Evolutionary conservation across 306 rosid species (phyloP), one percentile per base, ranked within the genome.

Genomic region (Corylus heterophylla): DNA sequence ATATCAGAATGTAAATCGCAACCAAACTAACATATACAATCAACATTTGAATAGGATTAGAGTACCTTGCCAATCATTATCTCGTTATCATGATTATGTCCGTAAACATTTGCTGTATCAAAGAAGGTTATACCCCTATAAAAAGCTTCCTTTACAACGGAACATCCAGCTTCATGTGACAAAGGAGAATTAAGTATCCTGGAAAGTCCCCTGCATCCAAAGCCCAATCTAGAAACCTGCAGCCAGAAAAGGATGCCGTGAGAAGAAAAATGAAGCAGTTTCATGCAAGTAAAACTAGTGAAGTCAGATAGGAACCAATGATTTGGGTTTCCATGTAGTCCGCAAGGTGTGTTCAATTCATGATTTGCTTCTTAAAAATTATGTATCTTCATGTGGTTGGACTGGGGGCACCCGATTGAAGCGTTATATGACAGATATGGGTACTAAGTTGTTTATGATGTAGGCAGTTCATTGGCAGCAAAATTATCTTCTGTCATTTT

Each of bases 171-270:
- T 82, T 91, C 92, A 74, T 93, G 91, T 1, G 92, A 81, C 49
- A 91, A 88, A 50, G 97, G 95, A 54, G 86, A 86, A 73, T 80
- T 87, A 76, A 83, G 86, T 45, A 83, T 79, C 59, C 98, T 93
- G 25, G 93, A 90, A 37, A 90, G 81, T 62, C 93, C 97, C 5
- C 63, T 89, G 80, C 97, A 93, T 78, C 98, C 98, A 85, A 89
- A 93, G 39, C 97, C 95, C 86, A 93, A 31, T 85, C 89, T 87
- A 37, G 98, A 89, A 71, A 93, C 95, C 97, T 93, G 81, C 80
- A 84, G 71, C 68, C 66, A 79, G 31, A 58, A 61, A 54, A 37
- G 44, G 69, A 81, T 1, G 29, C 66, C 66, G 25, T 29, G 45
- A 42, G 45, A 22, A 59, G 37, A 59, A 3, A 25, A 59, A 4